Evolutionary conservation across 169 alveolate genomes (phyloP).

Genomic region (Amoebophrya sp.): DNA sequence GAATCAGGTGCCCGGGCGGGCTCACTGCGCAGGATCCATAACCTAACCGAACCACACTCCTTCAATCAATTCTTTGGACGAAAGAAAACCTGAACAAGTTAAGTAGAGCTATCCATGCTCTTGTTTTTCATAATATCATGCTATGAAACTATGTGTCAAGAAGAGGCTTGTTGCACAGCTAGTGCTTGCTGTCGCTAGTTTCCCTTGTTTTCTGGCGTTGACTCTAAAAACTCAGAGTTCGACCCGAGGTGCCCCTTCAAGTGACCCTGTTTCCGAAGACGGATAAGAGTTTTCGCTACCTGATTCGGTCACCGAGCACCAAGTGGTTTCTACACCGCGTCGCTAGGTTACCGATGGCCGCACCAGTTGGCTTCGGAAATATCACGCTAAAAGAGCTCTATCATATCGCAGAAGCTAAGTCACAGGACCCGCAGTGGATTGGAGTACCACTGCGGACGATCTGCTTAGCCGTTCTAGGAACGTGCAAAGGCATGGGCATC

Average conservation of each 20-base stretch:
- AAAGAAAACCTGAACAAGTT: background rate
- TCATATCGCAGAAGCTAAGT: conserved; percentile 64
- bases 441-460: conserved; percentile 55
- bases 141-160: background rate
- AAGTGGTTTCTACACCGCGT: conserved; percentile 72
- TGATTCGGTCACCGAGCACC: conserved; percentile 71
- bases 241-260: conserved; percentile 69
- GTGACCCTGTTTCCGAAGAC: conserved; percentile 60
- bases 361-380: conserved; percentile 64
- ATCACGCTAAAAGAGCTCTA: conserved; percentile 71
- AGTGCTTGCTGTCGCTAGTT: background rate
- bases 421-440: conserved; percentile 69
- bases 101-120: background rate
- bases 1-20: background rate
- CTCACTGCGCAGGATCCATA: too few relatives aligned
- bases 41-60: conserved; percentile 39
- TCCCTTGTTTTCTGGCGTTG: conserved; percentile 31
- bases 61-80: conserved; percentile 36
- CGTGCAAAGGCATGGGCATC: conserved; percentile 66
- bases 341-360: conserved; percentile 66
- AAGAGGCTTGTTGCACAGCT: background rate
- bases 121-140: background rate
- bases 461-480: conserved; percentile 56
- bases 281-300: conserved; percentile 69
- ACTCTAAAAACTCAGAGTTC: conserved; percentile 22